Evolutionary conservation across 805 yeast species (phyloP).

Genomic region (Candida insectalens): DNA sequence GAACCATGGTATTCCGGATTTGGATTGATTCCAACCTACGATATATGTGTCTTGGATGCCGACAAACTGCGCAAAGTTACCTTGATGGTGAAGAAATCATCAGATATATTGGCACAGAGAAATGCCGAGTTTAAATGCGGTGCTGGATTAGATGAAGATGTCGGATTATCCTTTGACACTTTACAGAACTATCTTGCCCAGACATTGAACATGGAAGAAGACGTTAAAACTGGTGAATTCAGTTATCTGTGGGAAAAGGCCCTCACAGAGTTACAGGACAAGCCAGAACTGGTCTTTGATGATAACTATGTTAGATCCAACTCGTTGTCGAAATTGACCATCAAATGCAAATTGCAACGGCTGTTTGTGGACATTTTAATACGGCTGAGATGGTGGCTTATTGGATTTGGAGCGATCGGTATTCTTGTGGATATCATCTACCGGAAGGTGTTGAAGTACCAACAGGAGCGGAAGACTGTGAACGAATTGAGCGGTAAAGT

Average conservation of each 20-base stretch:
- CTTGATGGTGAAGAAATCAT: slow-evolving; percentile 54
- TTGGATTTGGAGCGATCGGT: slow-evolving; percentile 5
- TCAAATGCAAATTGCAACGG: slow-evolving; percentile 19
- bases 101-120: slow-evolving; percentile 56
- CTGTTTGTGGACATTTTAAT: slow-evolving; percentile 13
- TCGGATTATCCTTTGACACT: slow-evolving; percentile 50
- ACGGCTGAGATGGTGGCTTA: slow-evolving; percentile 15
- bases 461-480: slow-evolving; percentile 30
- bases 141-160: slow-evolving; percentile 21
- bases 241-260: slow-evolving; percentile 20
- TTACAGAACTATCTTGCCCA: slow-evolving; percentile 42
- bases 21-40: slow-evolving; percentile 53
- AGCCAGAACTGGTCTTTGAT: slow-evolving; percentile 13
- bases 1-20: slow-evolving; percentile 44
- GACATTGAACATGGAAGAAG: slow-evolving; percentile 29
- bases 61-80: slow-evolving; percentile 60
- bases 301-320: slow-evolving; percentile 14
- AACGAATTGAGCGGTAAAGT: slow-evolving; percentile 39
- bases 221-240: slow-evolving; percentile 11
- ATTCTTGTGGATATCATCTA: slow-evolving; percentile 12
- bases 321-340: slow-evolving; percentile 18
- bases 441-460: slow-evolving; percentile 27
- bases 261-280: slow-evolving; percentile 5
- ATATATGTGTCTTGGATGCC: slow-evolving; percentile 68
- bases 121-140: slow-evolving; percentile 50